phyloP scores from a whole-genome alignment of 805 yeast genomes.

The Debaryomyces hansenii region DNA sequence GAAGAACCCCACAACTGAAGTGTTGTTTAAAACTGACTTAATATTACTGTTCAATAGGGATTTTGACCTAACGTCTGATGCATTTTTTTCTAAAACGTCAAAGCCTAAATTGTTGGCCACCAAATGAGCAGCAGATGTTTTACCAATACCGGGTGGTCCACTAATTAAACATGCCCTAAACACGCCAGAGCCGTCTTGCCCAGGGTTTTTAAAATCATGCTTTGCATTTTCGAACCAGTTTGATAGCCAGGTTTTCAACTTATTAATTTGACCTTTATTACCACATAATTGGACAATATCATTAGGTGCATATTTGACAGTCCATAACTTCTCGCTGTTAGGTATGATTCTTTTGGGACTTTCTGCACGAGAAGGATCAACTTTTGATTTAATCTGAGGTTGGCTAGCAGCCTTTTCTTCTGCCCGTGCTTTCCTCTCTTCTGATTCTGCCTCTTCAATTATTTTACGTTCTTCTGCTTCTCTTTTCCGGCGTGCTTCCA shows the following conservation, averaged over 20 bases:
- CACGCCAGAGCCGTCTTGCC: constrained; percentile 63
- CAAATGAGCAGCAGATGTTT: constrained; percentile 78
- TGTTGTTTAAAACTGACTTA: constrained; percentile 71
- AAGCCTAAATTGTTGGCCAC: constrained; percentile 69
- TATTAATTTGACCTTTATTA: constrained; percentile 71
- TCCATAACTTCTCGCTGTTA: constrained; percentile 78
- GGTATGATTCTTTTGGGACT: constrained; percentile 33
- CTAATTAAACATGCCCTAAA: constrained; percentile 83
- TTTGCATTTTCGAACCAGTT: constrained; percentile 68
- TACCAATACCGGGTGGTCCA: constrained; percentile 88
- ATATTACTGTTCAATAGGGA: constrained; percentile 66
- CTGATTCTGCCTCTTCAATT: constrained; percentile 44
- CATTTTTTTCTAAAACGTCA: constrained; percentile 76
- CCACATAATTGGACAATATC: constrained; percentile 82
- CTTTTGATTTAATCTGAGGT: constrained; percentile 6
- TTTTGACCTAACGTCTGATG: constrained; percentile 89
- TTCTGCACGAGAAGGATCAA: constrained; percentile 7
- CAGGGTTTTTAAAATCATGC: constrained; percentile 55
- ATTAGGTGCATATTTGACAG: constrained; percentile 88
- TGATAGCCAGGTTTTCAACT: constrained; percentile 70
- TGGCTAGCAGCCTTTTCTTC: constrained; percentile 7
- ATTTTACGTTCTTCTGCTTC: constrained; percentile 65
- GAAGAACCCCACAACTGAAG: constrained; percentile 81
- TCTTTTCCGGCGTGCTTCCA: constrained; percentile 66
- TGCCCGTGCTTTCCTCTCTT: constrained; percentile 29